Base-by-base conservation (phyloP, 805 yeast genomes). In the Lipomyces orientalis region DNA sequence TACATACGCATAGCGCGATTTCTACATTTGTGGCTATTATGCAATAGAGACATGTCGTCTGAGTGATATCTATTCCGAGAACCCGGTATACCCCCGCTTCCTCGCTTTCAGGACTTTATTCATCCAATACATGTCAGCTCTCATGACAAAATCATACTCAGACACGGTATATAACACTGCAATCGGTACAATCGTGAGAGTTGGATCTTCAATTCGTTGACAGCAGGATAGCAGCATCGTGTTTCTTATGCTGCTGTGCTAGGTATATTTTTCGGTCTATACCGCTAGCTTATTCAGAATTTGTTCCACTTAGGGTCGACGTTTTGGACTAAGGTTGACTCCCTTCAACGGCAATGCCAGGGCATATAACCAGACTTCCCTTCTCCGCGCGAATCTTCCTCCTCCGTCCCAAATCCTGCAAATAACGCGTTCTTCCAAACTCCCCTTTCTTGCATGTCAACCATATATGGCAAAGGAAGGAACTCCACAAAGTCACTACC, bases 401-500 rank as follows among this genome's bases (percentile, higher is more conserved):
- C 4, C 75, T 65, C 14, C 85, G 78, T 1, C 91, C 91, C 2
- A 87, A 72, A 73, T 88, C 88, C 0, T 91, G 91, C 14, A 78
- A 73, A 71, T 81, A 85, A 4, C 78, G 76, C 59, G 82, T 79
- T 79, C 64, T 76, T 78, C 89, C 90, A 87, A 71, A 81, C 79
- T 1, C 87, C 86, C 2, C 79, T 73, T 4, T 71, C 68, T 71
- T 84, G 79, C 71, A 86, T 10, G 10, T 54, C 62, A 75, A 70
- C 84, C 82, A 35, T 82, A 49, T 62, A 80, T 0, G 87, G 87
- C 57, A 87, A 73, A 1, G 92, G 91, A n/a, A 88, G 67, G 16
- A 85, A 76, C 71, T 88, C 93, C 12, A 86, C n/a, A 74, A 2
- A 83, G 2, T 91, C 91, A 88, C 91, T 91, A 88, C 43, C 46